phyloP scores from a whole-genome alignment of 2,329 filamentous ascomycete genomes.

The Xylaria sp. region DNA sequence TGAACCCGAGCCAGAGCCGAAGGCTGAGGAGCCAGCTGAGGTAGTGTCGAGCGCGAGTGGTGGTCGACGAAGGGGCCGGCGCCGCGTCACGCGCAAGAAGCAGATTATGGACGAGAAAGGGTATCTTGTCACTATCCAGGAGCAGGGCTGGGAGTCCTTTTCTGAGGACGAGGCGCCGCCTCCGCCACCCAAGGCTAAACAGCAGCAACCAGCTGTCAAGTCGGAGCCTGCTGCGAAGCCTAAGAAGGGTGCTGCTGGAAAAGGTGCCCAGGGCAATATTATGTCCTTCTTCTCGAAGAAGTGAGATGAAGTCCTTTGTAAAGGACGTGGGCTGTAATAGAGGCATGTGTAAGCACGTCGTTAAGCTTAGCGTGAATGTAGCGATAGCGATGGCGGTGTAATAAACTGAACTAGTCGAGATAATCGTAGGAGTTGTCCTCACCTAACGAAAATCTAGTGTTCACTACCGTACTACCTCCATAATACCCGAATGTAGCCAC shows the following conservation, averaged over 20 bases:
- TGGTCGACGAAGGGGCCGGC: conserved; percentile 48
- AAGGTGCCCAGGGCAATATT: conserved; percentile 49
- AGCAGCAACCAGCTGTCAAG: conserved; percentile 31
- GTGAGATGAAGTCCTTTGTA: conserved; percentile 30
- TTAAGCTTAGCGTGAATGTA: neutral
- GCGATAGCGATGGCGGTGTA: neutral
- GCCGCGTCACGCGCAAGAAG: conserved; percentile 50
- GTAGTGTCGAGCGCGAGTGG: conserved; percentile 45
- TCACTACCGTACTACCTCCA: neutral
- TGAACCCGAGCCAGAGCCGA: conserved; percentile 38
- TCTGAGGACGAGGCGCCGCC: conserved; percentile 50
- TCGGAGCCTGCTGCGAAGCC: conserved; percentile 42
- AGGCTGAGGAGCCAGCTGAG: conserved; percentile 46
- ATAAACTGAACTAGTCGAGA: neutral
- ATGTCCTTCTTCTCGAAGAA: conserved; percentile 53
- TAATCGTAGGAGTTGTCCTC: neutral
- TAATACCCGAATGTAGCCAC: too few relatives aligned
- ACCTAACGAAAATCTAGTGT: neutral
- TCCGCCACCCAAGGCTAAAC: conserved; percentile 41
- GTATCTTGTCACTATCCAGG: conserved; percentile 51
- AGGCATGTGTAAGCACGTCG: neutral
- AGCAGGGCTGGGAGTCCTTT: conserved; percentile 52
- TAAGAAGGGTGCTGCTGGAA: conserved; percentile 46
- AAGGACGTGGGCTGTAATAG: neutral
- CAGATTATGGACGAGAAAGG: conserved; percentile 52